Evolutionary conservation across 208 protist genomes (phyloP).

Genomic region (Hexamita inflata): DNA sequence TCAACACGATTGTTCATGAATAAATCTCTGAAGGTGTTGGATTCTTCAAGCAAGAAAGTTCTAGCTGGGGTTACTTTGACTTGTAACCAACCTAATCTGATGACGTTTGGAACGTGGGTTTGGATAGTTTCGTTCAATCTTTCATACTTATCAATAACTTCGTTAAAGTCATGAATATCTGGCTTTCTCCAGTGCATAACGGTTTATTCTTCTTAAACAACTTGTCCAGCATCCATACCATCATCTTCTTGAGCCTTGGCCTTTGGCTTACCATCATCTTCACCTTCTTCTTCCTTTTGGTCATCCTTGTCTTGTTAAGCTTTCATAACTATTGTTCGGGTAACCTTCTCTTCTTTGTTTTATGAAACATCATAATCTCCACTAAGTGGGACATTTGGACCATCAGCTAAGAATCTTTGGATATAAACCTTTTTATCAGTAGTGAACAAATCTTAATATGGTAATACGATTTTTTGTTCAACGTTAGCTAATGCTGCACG

Average conservation of each 20-base stretch:
- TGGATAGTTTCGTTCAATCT: neutral
- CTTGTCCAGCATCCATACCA: neutral
- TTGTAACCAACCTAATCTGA: constrained; percentile 10
- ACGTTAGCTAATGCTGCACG: neutral
- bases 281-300: neutral
- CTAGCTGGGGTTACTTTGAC: constrained; percentile 1
- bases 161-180: constrained; percentile 21
- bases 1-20: neutral
- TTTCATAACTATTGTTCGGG: constrained; percentile 21
- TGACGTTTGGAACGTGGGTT: neutral
- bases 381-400: constrained; percentile 13
- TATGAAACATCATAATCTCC: constrained; percentile 6
- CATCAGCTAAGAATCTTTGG: neutral
- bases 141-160: constrained; percentile 2
- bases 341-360: neutral
- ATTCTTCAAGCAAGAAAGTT: neutral
- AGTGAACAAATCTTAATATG: neutral
- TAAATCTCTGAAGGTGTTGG: neutral
- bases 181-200: neutral
- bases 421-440: constrained; percentile 9
- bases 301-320: neutral
- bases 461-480: neutral
- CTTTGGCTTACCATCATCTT: neutral
- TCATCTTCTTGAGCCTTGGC: neutral
- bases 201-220: neutral